Evolutionary conservation across 257 asterid genomes (phyloP).

Genomic region (Haberlea rhodopensis): DNA sequence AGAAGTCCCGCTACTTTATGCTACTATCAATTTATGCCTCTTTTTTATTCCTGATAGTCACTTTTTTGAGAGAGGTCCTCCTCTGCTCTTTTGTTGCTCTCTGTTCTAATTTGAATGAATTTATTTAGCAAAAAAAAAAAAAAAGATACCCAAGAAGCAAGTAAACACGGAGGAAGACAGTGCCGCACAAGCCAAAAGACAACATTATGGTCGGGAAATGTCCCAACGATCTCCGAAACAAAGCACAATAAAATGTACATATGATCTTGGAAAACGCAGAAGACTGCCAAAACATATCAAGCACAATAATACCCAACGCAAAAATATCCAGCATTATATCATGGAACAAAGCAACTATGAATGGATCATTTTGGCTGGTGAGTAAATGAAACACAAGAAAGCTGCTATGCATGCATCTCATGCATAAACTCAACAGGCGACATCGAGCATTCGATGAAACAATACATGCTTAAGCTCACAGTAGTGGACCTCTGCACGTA

Average conservation of each 20-base stretch:
- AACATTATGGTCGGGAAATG: neutral
- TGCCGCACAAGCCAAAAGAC: neutral
- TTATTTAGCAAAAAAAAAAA: too few species aligned
- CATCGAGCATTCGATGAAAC: neutral
- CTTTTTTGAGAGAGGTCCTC: too few species aligned
- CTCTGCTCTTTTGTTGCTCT: too few species aligned
- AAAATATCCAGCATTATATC: neutral
- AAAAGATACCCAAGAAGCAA: conserved; percentile 1
- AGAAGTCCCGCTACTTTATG: too few species aligned
- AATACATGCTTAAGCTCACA: neutral
- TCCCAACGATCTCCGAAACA: neutral
- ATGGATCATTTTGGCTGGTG: conserved; percentile 6
- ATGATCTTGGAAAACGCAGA: neutral
- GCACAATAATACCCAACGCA: neutral
- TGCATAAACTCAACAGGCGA: conserved; percentile 5
- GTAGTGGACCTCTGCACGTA: neutral
- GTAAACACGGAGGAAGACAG: neutral
- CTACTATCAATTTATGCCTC: too few species aligned
- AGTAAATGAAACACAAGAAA: conserved; percentile 7
- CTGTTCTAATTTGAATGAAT: too few species aligned
- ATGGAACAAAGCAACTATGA: neutral
- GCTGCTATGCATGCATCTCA: neutral
- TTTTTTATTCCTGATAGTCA: too few species aligned
- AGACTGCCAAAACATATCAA: neutral
- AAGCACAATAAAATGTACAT: too few species aligned